Evolutionary conservation across 2,329 filamentous ascomycete genomes (phyloP).

Genomic region (Pseudogymnoascus destructans): DNA sequence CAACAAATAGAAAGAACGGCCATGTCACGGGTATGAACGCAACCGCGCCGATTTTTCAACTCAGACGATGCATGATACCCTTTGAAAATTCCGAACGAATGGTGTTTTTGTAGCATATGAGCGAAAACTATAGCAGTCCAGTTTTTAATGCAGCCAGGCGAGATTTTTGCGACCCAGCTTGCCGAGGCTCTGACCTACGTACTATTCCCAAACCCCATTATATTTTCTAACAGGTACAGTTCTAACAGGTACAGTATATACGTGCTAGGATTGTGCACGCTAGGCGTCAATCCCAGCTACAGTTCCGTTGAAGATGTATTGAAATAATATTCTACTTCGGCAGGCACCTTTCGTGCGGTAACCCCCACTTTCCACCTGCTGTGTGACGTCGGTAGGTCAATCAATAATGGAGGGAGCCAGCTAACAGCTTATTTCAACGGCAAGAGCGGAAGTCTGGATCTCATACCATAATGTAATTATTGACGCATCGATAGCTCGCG

Average conservation of each 20-base stretch:
- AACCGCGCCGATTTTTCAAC: background rate
- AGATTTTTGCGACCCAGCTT: background rate
- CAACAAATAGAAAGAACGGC: background rate
- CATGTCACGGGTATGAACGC: background rate
- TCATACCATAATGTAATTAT: background rate
- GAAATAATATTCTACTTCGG: background rate
- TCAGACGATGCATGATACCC: background rate
- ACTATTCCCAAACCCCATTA: background rate
- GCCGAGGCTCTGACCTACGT: background rate
- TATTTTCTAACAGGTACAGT: background rate
- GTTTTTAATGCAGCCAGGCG: background rate
- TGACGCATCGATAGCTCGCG: background rate
- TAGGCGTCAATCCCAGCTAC: background rate
- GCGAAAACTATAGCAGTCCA: background rate
- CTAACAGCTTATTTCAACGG: constrained; percentile 1
- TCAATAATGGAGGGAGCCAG: background rate
- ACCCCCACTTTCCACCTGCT: background rate
- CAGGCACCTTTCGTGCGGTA: background rate
- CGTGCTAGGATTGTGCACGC: background rate
- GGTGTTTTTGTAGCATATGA: background rate
- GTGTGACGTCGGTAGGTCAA: background rate
- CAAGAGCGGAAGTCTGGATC: background rate
- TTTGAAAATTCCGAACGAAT: background rate
- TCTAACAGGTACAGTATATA: no score
- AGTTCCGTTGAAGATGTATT: background rate